phyloP scores from a whole-genome alignment of 139 green algal species.

The Coccomyxa sp. region DNA sequence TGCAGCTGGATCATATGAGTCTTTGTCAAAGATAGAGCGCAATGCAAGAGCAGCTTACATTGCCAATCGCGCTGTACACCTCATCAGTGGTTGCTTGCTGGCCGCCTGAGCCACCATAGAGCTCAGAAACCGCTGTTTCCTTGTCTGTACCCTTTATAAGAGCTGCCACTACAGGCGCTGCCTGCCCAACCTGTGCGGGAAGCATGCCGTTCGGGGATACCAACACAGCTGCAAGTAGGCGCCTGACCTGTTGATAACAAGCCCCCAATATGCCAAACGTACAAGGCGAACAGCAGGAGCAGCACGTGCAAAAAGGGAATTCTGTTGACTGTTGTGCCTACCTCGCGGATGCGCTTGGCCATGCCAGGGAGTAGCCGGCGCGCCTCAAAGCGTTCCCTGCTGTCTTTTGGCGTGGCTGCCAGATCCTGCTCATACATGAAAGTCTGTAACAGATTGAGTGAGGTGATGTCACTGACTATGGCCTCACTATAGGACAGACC shows the following conservation, averaged over 20 bases:
- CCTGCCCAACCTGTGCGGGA: neutral
- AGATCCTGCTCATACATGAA: neutral
- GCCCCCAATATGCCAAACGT: neutral
- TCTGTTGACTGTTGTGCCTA: neutral
- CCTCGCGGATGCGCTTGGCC: neutral
- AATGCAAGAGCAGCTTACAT: neutral
- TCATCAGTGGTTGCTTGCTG: neutral
- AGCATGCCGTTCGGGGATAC: neutral
- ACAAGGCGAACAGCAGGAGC: neutral
- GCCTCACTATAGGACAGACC: too few relatives aligned
- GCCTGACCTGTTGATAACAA: neutral
- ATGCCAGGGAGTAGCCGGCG: neutral
- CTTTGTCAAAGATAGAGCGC: neutral
- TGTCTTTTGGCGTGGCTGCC: neutral
- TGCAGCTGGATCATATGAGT: too few relatives aligned
- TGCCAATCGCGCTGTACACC: neutral
- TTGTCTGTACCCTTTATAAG: neutral
- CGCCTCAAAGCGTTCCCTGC: neutral
- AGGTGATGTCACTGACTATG: too few relatives aligned
- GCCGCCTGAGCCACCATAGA: neutral
- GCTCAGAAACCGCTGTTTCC: neutral
- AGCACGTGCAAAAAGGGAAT: neutral
- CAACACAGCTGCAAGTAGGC: neutral
- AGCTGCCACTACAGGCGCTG: neutral
- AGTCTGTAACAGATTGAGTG: too few relatives aligned